phyloP scores from a whole-genome alignment of 1,284 basidiomycete genomes.

The Bondarzewia mesenterica region DNA sequence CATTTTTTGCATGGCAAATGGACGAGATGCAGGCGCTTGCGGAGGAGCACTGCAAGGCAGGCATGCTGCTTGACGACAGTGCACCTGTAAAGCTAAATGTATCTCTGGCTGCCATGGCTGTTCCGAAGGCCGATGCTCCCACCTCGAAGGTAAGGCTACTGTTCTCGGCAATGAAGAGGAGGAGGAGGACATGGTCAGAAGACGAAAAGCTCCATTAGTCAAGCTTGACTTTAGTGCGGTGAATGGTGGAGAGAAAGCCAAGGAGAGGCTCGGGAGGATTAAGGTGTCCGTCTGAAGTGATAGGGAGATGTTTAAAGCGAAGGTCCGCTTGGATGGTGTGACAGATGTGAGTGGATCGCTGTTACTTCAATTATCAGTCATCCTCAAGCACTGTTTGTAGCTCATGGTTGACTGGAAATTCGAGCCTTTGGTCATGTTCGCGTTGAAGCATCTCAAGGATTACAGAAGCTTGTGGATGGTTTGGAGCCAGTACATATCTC shows the following conservation, averaged over 20 bases:
- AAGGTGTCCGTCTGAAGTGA: slow-evolving; percentile 61
- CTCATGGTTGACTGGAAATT: slow-evolving; percentile 73
- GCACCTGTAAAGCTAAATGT: slow-evolving; percentile 81
- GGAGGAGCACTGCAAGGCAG: slow-evolving; percentile 80
- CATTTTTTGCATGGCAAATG: slow-evolving; percentile 84
- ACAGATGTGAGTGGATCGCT: slow-evolving; percentile 60
- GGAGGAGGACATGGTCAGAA: slow-evolving; percentile 67
- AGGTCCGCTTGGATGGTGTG: slow-evolving; percentile 82
- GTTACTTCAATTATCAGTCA: too few species aligned
- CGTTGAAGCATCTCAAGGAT: slow-evolving; percentile 80
- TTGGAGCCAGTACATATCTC: slow-evolving; percentile 66
- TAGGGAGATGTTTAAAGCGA: slow-evolving; percentile 67
- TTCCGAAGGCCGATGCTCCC: slow-evolving; percentile 36
- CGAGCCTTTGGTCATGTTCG: slow-evolving; percentile 80
- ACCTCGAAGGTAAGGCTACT: slow-evolving; percentile 41
- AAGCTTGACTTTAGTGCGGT: slow-evolving; percentile 81
- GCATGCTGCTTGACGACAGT: slow-evolving; percentile 83
- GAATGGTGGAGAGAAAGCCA: slow-evolving; percentile 67
- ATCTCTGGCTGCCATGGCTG: slow-evolving; percentile 44
- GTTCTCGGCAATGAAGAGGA: slow-evolving; percentile 81
- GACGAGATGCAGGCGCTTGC: slow-evolving; percentile 84
- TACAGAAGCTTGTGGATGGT: slow-evolving; percentile 85
- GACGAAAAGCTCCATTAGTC: slow-evolving; percentile 73
- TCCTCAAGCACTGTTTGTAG: slow-evolving; percentile 37
- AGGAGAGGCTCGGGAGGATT: slow-evolving; percentile 72